phyloP scores from a whole-genome alignment of 1,139 yeast species.

The Kurtzmaniella quercitrusa region DNA sequence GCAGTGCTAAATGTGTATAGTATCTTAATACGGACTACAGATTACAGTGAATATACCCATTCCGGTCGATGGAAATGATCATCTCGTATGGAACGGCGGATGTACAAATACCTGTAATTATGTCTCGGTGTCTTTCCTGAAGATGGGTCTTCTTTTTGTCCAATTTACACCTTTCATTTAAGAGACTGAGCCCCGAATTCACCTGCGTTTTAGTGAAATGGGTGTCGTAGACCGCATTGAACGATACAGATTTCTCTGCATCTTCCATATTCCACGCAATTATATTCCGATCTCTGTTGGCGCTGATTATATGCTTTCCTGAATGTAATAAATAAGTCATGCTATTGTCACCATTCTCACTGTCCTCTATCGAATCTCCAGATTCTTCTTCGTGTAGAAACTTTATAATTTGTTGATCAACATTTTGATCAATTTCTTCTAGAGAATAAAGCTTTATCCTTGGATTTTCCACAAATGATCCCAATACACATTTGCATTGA shows the following conservation, averaged over 20 bases:
- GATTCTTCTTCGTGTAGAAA: conserved; percentile 4
- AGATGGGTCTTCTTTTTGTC: conserved; percentile 1
- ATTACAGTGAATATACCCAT: conserved; percentile 58
- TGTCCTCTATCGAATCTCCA: conserved; percentile 6
- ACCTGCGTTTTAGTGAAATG: conserved; percentile 13
- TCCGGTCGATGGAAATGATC: conserved; percentile 59
- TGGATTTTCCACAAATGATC: conserved; percentile 27
- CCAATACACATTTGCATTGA: conserved; percentile 56
- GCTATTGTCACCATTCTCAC: conserved; percentile 10
- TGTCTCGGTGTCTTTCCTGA: conserved; percentile 39
- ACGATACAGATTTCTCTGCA: conserved; percentile 21
- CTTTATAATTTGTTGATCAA: conserved; percentile 16
- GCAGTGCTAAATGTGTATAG: too few species aligned
- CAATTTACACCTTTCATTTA: conserved; percentile 11
- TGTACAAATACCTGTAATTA: conserved; percentile 46
- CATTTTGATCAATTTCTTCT: conserved; percentile 23
- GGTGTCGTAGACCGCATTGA: conserved; percentile 8
- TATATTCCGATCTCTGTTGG: conserved; percentile 24
- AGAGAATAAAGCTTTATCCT: conserved; percentile 31
- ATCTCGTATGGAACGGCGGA: conserved; percentile 51
- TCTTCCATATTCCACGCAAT: conserved; percentile 30
- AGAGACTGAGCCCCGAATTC: conserved; percentile 10
- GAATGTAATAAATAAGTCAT: conserved; percentile 6
- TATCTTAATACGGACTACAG: too few species aligned
- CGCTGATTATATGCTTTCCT: conserved; percentile 18